Base-by-base conservation (phyloP, 2,329 filamentous ascomycete species). In the Fusarium pilosicola region DNA sequence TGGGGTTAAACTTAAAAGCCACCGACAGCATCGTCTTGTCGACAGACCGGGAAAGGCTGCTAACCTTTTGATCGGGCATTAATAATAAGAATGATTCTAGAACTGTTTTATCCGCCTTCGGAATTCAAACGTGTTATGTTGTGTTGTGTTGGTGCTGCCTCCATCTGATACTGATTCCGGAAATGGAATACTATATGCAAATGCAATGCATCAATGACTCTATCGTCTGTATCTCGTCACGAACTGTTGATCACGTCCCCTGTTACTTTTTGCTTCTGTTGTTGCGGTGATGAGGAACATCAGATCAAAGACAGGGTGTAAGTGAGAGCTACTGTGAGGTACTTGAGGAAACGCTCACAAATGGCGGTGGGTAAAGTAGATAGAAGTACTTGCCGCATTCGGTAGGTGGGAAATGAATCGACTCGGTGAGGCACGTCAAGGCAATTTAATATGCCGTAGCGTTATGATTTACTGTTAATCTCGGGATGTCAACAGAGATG, bases 361-460 rank as follows among this genome's bases (percentile, higher is more conserved):
- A 18, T 30, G 3, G 12, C 28, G 26, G 18, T 20, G 52, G 42
- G 1, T 6, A 15, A 74, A 7, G 71, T 74, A 69, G 15, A 58
- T 20, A 13, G 10, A 5, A 44, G 71, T 74, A 72, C 68, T 72
- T 74, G 17, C 71, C 71, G 30, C 45, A 74, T 74, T 62, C 14
- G 64, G 71, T 62, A 74, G 52, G 71, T 68, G 67, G 67, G 58
- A 72, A 74, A 74, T 73, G 65, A 73, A 70, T 62, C 61, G 70
- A 62, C 65, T 66, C 60, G 57, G 34, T 34, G 57, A 48, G 45
- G 45, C 52, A 68, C 58, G 58, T 65, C 67, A 49, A 30, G 49
- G 41, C 55, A 74, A 68, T 68, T 63, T 69, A 71, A 71, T 74
- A 73, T 72, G 58, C 63, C 68, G 65, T 34, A n/a, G 36, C 45